A percentile compares a stretch with the other conserved stretches of the same genome.
These are phyloP conservation scores for Ustilago tritici DNA, from an alignment of 1,284 basidiomycete genomes.

Conservation along the genomic window DNA sequence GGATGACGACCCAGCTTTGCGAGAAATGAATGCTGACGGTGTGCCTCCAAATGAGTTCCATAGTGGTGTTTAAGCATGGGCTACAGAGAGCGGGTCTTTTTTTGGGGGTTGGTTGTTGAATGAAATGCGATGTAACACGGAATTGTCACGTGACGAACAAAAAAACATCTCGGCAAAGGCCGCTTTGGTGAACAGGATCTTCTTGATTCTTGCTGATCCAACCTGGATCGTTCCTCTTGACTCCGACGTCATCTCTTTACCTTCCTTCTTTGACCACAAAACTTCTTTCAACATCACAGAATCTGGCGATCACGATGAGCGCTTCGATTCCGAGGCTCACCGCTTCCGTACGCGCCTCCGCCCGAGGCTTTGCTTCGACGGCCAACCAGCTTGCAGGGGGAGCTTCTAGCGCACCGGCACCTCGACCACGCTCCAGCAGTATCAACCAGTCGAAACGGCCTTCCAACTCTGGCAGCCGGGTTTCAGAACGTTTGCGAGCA, in stretches of 20 bases:
- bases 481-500: slow-evolving; percentile 25
- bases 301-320: slow-evolving; percentile 1
- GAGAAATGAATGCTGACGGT: too few relatives aligned
- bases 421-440: slow-evolving; percentile 25
- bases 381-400: slow-evolving; percentile 16
- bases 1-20: too few relatives aligned
- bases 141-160: background rate
- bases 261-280: background rate
- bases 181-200: slow-evolving; percentile 3
- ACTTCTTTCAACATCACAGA: background rate
- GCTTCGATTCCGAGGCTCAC: slow-evolving; percentile 2
- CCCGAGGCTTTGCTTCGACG: slow-evolving; percentile 23
- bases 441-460: slow-evolving; percentile 15
- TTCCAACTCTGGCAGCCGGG: slow-evolving; percentile 4
- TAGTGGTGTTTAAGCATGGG: too few relatives aligned
- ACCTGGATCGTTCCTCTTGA: background rate
- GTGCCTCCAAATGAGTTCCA: too few relatives aligned
- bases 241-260: background rate
- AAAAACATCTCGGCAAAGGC: background rate
- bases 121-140: background rate
- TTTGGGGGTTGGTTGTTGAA: background rate
- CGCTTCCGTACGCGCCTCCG: slow-evolving; percentile 6
- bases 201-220: slow-evolving; percentile 3
- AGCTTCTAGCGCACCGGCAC: slow-evolving; percentile 12
- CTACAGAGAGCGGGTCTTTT: too few relatives aligned